These are phyloP conservation scores for Wickerhamiella shivajii DNA, from an alignment of 805 yeast species.

Conservation along the genomic window DNA sequence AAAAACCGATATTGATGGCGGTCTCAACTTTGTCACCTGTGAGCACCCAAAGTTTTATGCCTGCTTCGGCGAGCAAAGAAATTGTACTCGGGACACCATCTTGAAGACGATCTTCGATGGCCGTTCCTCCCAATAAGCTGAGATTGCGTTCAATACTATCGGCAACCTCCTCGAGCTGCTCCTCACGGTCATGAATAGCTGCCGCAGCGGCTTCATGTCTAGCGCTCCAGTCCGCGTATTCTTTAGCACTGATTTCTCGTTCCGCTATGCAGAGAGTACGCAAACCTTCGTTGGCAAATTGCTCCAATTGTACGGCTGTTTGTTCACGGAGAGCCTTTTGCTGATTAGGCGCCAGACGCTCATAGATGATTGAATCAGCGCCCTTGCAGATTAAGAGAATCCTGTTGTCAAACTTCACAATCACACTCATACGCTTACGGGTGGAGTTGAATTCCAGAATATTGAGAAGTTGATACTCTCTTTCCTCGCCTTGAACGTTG, in stretches of 20 bases:
- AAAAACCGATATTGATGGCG: slow-evolving; percentile 78
- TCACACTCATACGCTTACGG: slow-evolving; percentile 67
- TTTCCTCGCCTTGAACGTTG: slow-evolving; percentile 33
- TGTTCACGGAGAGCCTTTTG: slow-evolving; percentile 36
- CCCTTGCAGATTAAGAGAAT: slow-evolving; percentile 52
- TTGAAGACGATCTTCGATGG: slow-evolving; percentile 68
- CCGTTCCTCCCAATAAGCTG: slow-evolving; percentile 60
- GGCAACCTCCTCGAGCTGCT: slow-evolving; percentile 40
- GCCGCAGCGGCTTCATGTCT: slow-evolving; percentile 45
- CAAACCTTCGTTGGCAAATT: slow-evolving; percentile 66
- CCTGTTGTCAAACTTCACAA: slow-evolving; percentile 32
- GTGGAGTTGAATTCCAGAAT: slow-evolving; percentile 58
- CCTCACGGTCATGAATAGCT: slow-evolving; percentile 49
- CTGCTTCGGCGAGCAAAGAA: slow-evolving; percentile 53
- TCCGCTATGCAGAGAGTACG: slow-evolving; percentile 66
- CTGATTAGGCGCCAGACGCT: slow-evolving; percentile 28
- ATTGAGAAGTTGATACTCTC: slow-evolving; percentile 40
- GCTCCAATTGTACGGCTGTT: slow-evolving; percentile 58
- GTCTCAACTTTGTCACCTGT: slow-evolving; percentile 80
- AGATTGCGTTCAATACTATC: slow-evolving; percentile 48
- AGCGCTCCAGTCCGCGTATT: slow-evolving; percentile 40
- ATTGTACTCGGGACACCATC: slow-evolving; percentile 71
- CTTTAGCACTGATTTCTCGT: slow-evolving; percentile 33
- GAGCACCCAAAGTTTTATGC: slow-evolving; percentile 70
- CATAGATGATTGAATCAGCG: slow-evolving; percentile 65